These are phyloP conservation scores for Clitocybe nebularis DNA, from an alignment of 1,284 basidiomycete species.

Conservation along the genomic window DNA sequence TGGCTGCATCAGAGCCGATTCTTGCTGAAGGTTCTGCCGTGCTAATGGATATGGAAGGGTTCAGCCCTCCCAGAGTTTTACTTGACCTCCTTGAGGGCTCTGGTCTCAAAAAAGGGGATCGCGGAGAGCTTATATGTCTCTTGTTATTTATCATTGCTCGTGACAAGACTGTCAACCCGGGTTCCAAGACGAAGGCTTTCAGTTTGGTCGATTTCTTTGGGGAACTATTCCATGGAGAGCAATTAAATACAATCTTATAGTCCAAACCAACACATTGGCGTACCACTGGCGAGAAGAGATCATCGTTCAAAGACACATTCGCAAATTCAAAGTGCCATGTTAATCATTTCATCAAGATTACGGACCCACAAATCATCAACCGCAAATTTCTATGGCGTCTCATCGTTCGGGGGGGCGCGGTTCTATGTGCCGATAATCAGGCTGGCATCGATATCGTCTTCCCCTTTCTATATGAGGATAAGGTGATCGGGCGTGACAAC, in stretches of 20 bases:
- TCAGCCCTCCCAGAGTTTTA: constrained; percentile 10
- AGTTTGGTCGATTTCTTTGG: no score
- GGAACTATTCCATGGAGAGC: no score
- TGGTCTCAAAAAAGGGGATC: constrained; percentile 13
- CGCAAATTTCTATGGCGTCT: constrained; percentile 16
- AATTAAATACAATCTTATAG: not conserved
- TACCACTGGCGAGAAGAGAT: not conserved
- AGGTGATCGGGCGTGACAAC: constrained; percentile 10
- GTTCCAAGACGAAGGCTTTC: no score
- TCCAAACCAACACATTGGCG: not conserved
- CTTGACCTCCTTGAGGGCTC: constrained; percentile 7
- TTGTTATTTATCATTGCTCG: no score
- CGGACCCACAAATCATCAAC: constrained; percentile 17
- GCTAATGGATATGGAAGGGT: constrained; percentile 9
- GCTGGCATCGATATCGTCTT: constrained; percentile 20
- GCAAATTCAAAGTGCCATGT: constrained; percentile 18
- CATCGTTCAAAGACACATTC: not conserved
- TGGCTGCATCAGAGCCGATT: constrained; percentile 23
- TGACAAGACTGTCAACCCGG: no score
- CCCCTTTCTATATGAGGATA: constrained; percentile 21
- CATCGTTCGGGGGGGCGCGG: constrained; percentile 23
- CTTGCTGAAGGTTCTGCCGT: constrained; percentile 21
- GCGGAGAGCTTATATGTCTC: constrained; percentile 5
- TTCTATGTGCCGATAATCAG: constrained; percentile 20
- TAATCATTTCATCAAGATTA: constrained; percentile 26